phyloP scores from a whole-genome alignment of 2,329 filamentous ascomycete genomes.

The Emmonsia crescens region DNA sequence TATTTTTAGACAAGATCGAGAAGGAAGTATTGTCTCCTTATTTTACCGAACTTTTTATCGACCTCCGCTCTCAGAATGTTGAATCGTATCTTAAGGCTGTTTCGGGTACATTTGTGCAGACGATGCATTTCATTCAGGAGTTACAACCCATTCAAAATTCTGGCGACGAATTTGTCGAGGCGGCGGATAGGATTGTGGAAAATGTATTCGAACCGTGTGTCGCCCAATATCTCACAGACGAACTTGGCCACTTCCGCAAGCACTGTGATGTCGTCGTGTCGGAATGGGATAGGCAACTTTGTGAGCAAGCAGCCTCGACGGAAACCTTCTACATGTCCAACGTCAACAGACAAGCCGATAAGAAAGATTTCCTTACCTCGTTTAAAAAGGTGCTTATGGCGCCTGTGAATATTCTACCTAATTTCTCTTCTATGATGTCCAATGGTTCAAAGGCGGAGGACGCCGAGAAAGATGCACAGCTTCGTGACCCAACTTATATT shows the following conservation, averaged over 20 bases:
- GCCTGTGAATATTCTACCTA: conserved; percentile 82
- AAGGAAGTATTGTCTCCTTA: conserved; percentile 80
- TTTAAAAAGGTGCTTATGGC: conserved; percentile 99
- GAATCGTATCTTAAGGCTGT: conserved; percentile 75
- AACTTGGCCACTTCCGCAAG: conserved; percentile 72
- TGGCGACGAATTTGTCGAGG: conserved; percentile 49
- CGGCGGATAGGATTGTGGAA: conserved; percentile 56
- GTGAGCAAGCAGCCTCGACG: conserved; percentile 77
- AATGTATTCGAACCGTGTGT: conserved; percentile 82
- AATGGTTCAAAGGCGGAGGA: conserved; percentile 23
- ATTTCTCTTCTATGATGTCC: conserved; percentile 53
- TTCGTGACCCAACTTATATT: conserved; percentile 13
- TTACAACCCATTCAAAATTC: conserved; percentile 54
- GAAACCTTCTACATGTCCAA: conserved; percentile 96
- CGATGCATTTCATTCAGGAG: conserved; percentile 62
- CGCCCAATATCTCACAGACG: conserved; percentile 86
- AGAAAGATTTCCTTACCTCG: conserved; percentile 88
- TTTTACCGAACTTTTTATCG: conserved; percentile 72
- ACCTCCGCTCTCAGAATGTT: conserved; percentile 65
- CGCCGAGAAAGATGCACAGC: conserved; percentile 16
- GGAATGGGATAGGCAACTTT: conserved; percentile 83
- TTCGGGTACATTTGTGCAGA: conserved; percentile 79
- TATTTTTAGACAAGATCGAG: conserved; percentile 69
- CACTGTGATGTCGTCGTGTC: conserved; percentile 66
- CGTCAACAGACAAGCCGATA: conserved; percentile 86